Conservation (phyloP, 2,329 filamentous ascomycete species). For the Diaporthe amygdali region DNA sequence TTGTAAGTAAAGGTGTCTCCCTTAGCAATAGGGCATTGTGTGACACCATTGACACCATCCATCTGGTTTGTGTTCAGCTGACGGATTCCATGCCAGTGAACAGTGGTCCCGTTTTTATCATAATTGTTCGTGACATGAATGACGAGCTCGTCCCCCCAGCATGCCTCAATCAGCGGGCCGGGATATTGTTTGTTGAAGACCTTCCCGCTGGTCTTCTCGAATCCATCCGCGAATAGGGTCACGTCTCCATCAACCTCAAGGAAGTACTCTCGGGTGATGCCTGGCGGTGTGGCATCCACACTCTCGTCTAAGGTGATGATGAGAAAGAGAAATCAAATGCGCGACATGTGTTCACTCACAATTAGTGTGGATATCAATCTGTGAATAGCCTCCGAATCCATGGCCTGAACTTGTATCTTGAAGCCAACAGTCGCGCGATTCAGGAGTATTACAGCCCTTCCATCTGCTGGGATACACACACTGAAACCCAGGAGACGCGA, state of each 20-base stretch:
- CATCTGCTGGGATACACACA: constrained; percentile 22
- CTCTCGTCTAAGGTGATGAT: constrained; percentile 17
- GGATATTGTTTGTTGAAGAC: constrained; percentile 33
- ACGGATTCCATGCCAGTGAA: constrained; percentile 43
- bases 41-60: constrained; percentile 40
- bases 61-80: constrained; percentile 36
- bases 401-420: constrained; percentile 16
- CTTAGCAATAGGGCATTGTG: constrained; percentile 61
- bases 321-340: not conserved
- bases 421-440: constrained; percentile 23
- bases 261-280: constrained; percentile 23
- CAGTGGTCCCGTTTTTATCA: constrained; percentile 34
- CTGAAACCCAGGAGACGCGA: constrained; percentile 18
- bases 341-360: constrained; percentile 8
- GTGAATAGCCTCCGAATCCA: constrained; percentile 18
- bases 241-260: constrained; percentile 24
- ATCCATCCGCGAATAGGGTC: constrained; percentile 20
- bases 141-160: constrained; percentile 36
- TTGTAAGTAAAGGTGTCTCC: constrained; percentile 43
- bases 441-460: constrained; percentile 18
- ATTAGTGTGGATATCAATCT: constrained; percentile 23
- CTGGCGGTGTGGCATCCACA: constrained; percentile 9
- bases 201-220: constrained; percentile 24
- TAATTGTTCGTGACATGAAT: constrained; percentile 34
- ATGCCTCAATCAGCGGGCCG: constrained; percentile 34